These are phyloP conservation scores for Tetracladium setigerum DNA, from an alignment of 495 filamentous ascomycete genomes.

Conservation along the genomic window DNA sequence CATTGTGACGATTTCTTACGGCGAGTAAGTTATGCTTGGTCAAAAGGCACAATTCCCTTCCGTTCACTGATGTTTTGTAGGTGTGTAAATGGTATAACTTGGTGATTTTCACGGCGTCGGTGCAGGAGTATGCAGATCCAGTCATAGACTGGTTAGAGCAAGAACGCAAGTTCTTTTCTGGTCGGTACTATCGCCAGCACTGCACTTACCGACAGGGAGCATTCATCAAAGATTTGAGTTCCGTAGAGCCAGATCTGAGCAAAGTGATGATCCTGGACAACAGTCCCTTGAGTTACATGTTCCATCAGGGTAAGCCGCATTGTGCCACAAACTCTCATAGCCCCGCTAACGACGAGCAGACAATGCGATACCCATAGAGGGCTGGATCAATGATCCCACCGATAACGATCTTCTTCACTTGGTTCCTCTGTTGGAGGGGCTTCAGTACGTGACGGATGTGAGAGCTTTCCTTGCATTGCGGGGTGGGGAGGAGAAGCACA, in stretches of 20 bases:
- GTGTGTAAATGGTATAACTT: conserved; percentile 97
- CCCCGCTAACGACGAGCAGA: conserved; percentile 38
- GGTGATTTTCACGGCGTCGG: conserved; percentile 93
- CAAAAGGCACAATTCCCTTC: conserved; percentile 11
- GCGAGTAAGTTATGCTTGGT: conserved; percentile 46
- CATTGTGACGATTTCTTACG: conserved; percentile 95
- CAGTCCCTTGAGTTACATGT: conserved; percentile 95
- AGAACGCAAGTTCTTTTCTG: conserved; percentile 90
- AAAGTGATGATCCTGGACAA: conserved; percentile 99
- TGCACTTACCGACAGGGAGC: conserved; percentile 92
- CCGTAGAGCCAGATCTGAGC: conserved; percentile 91
- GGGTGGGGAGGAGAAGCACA: conserved; percentile 59
- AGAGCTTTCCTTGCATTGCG: conserved; percentile 80
- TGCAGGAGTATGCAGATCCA: conserved; percentile 97
- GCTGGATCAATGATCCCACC: conserved; percentile 87
- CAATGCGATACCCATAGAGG: conserved; percentile 90
- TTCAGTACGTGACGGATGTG: conserved; percentile 95
- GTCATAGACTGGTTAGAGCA: conserved; percentile 98
- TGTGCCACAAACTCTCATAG: not conserved
- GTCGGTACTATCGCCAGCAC: conserved; percentile 89
- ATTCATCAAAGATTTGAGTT: conserved; percentile 95
- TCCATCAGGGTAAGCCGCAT: conserved; percentile 75
- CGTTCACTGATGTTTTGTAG: conserved; percentile 22
- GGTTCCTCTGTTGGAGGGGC: conserved; percentile 84
- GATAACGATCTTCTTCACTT: conserved; percentile 87